phyloP scores from a whole-genome alignment of 1,284 basidiomycete genomes.

The Leccinum pseudoinsigne region DNA sequence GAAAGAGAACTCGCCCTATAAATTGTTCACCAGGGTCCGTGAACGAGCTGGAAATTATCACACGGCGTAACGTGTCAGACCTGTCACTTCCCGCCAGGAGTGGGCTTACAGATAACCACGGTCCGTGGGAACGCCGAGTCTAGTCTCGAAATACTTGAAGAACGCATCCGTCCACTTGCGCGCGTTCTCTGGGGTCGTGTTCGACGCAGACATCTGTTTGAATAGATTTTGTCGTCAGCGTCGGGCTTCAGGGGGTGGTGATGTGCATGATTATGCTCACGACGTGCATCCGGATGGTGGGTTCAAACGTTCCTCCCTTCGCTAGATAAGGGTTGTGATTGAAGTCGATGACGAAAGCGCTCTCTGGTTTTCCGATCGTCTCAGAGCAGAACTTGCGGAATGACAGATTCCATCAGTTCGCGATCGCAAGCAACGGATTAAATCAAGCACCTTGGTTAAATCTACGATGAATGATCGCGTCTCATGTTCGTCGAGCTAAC shows the following conservation, averaged over 20 bases:
- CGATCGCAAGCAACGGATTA: background rate
- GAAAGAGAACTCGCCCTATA: slow-evolving; percentile 6
- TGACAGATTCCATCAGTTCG: background rate
- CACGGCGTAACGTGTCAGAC: background rate
- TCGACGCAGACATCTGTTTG: slow-evolving; percentile 52
- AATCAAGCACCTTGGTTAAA: slow-evolving; percentile 7
- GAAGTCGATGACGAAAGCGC: slow-evolving; percentile 50
- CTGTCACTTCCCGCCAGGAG: background rate
- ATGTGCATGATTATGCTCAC: slow-evolving; percentile 32
- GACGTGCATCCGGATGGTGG: slow-evolving; percentile 54
- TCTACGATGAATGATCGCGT: slow-evolving; percentile 8
- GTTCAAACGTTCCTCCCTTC: slow-evolving; percentile 57
- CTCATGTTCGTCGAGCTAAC: slow-evolving; percentile 9
- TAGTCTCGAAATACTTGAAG: slow-evolving; percentile 42
- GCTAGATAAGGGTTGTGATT: slow-evolving; percentile 55
- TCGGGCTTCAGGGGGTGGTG: background rate
- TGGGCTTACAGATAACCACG: slow-evolving; percentile 49
- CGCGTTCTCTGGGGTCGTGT: slow-evolving; percentile 49
- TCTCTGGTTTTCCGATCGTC: slow-evolving; percentile 52
- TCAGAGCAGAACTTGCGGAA: slow-evolving; percentile 36
- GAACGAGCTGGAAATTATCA: slow-evolving; percentile 5
- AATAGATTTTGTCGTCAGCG: background rate
- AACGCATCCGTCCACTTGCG: slow-evolving; percentile 49
- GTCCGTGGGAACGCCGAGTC: slow-evolving; percentile 46
- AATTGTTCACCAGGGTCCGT: slow-evolving; percentile 16